These are phyloP conservation scores for Aspergillus sparsus DNA, from an alignment of 495 filamentous ascomycete genomes.

Conservation along the genomic window DNA sequence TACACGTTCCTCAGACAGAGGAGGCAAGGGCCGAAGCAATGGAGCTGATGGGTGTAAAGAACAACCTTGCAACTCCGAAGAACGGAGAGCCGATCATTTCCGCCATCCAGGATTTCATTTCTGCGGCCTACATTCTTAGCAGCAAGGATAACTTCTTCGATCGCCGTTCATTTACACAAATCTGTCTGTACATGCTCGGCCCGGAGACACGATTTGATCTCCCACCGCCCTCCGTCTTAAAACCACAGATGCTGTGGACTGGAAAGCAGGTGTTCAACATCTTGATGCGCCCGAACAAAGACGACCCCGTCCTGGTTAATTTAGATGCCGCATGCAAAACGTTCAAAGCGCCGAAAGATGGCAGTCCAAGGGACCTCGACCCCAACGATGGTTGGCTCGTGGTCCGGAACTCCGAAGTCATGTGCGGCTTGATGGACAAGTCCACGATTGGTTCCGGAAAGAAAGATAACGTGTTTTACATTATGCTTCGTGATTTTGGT, in stretches of 20 bases:
- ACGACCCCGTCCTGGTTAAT: constrained; percentile 80
- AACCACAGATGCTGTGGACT: constrained; percentile 89
- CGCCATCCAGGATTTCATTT: constrained; percentile 98
- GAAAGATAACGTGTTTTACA: constrained; percentile 96
- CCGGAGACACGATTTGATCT: constrained; percentile 78
- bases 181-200: constrained; percentile 92
- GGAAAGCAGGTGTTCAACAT: constrained; percentile 97
- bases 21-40: constrained; percentile 94
- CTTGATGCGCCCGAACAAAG: constrained; percentile 86
- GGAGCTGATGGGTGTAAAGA: constrained; percentile 95
- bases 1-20: constrained; percentile 97
- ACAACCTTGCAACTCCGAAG: constrained; percentile 92
- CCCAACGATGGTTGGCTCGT: constrained; percentile 85
- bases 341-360: constrained; percentile 59
- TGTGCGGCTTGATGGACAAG: constrained; percentile 99
- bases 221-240: constrained; percentile 80
- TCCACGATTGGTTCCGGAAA: constrained; percentile 92
- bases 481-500: constrained; percentile 91
- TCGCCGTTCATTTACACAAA: constrained; percentile 78
- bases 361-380: constrained; percentile 67
- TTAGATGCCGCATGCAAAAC: constrained; percentile 89
- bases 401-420: constrained; percentile 93
- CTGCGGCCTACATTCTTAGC: constrained; percentile 85
- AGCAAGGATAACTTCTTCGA: constrained; percentile 94
- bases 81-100: constrained; percentile 98